These are phyloP conservation scores for Trichoderma simmonsii DNA, from an alignment of 2,329 filamentous ascomycete species.

Conservation along the genomic window DNA sequence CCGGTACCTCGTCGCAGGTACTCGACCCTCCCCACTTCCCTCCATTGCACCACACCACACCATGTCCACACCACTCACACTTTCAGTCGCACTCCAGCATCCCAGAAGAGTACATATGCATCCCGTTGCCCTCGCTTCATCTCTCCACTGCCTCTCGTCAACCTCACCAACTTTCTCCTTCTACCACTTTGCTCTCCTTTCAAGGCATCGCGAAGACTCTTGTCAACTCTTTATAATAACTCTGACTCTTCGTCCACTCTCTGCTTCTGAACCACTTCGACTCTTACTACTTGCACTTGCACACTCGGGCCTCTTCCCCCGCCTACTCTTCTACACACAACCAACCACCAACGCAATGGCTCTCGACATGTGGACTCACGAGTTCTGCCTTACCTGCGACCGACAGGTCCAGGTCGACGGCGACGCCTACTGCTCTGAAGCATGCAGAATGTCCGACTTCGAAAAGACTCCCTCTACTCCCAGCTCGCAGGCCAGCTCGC, in stretches of 20 bases:
- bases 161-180: background rate
- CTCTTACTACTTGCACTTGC: constrained; percentile 19
- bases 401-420: constrained; percentile 70
- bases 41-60: constrained; percentile 14
- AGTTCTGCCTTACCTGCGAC: constrained; percentile 94
- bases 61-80: constrained; percentile 11
- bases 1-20: constrained; percentile 1
- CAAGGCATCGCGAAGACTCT: background rate
- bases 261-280: constrained; percentile 20
- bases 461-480: constrained; percentile 61
- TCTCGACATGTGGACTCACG: constrained; percentile 72
- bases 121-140: constrained; percentile 23
- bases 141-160: constrained; percentile 16
- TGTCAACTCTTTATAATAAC: background rate
- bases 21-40: constrained; percentile 19
- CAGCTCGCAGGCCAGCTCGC: constrained; percentile 57
- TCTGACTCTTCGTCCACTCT: constrained; percentile 18
- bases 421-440: constrained; percentile 86
- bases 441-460: constrained; percentile 83
- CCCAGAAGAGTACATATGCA: constrained; percentile 24
- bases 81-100: background rate
- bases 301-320: constrained; percentile 3
- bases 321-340: background rate
- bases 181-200: background rate
- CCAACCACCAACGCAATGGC: constrained; percentile 42